phyloP scores from a whole-genome alignment of 768 basidiomycete genomes.

The Suillus spraguei region DNA sequence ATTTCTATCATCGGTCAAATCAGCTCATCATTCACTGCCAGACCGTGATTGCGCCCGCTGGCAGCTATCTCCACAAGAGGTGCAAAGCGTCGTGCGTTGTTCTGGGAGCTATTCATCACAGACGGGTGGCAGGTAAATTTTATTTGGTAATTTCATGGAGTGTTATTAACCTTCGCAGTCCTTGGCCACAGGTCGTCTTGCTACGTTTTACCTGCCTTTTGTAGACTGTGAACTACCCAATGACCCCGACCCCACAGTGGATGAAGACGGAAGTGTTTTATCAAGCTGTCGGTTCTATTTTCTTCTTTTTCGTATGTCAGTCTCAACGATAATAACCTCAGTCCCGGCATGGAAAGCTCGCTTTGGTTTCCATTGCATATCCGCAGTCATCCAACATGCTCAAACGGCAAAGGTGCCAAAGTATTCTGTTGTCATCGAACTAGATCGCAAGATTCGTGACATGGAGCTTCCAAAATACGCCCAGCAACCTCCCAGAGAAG shows the following conservation, averaged over 20 bases:
- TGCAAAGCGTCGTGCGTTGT: constrained; percentile 69
- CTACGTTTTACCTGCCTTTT: constrained; percentile 69
- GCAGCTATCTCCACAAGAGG: constrained; percentile 60
- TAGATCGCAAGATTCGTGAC: constrained; percentile 67
- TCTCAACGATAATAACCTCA: constrained; percentile 23
- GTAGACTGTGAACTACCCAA: constrained; percentile 72
- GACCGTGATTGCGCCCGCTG: constrained; percentile 76
- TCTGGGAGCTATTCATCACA: constrained; percentile 76
- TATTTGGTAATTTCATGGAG: background rate
- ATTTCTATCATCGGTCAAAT: constrained; percentile 4
- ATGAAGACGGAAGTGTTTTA: constrained; percentile 57
- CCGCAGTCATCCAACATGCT: constrained; percentile 69
- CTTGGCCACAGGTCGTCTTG: constrained; percentile 66
- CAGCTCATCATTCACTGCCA: constrained; percentile 31
- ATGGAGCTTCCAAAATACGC: constrained; percentile 69
- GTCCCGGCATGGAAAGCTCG: constrained; percentile 73
- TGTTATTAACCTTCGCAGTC: constrained; percentile 6
- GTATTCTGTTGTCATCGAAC: constrained; percentile 62
- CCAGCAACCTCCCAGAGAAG: constrained; percentile 48
- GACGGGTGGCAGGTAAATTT: constrained; percentile 70
- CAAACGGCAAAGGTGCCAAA: constrained; percentile 65
- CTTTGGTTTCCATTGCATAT: constrained; percentile 66
- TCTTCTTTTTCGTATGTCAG: background rate
- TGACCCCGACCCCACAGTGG: constrained; percentile 59
- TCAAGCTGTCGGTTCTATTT: constrained; percentile 54